phyloP scores from a whole-genome alignment of 257 asterid genomes.

The Solanum clarkiae region DNA sequence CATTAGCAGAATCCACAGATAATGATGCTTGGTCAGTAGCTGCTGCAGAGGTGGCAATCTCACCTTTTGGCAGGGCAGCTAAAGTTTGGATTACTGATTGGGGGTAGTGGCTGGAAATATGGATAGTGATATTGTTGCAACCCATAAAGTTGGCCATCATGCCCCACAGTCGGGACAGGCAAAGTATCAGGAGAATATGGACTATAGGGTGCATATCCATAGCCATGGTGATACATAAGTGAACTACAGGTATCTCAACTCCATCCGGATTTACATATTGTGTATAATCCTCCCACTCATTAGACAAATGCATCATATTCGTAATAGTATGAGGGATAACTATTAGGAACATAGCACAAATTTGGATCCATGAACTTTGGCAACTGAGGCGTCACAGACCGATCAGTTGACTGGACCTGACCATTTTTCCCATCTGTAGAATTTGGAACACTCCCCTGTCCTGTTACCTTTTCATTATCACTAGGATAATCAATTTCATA shows the following conservation, averaged over 20 bases:
- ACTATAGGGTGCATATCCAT: conserved; percentile 50
- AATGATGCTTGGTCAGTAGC: conserved; percentile 44
- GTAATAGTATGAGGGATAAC: conserved; percentile 37
- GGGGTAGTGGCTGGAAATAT: conserved; percentile 45
- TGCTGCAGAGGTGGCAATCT: conserved; percentile 26
- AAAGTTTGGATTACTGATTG: conserved; percentile 25
- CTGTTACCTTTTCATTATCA: too few species aligned
- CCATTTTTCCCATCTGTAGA: conserved; percentile 9
- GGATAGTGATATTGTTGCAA: conserved; percentile 73
- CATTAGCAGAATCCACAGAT: conserved; percentile 36
- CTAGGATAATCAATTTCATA: too few species aligned
- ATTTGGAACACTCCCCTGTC: too few species aligned
- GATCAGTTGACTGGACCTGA: conserved; percentile 26
- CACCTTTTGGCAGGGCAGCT: conserved; percentile 42
- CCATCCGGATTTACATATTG: conserved; percentile 39
- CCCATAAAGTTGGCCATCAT: conserved; percentile 65
- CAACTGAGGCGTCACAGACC: conserved; percentile 30
- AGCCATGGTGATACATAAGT: conserved; percentile 47
- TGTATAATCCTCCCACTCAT: conserved; percentile 41
- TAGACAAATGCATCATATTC: conserved; percentile 26
- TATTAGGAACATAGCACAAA: conserved; percentile 29
- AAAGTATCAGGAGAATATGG: conserved; percentile 62
- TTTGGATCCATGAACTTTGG: conserved; percentile 41
- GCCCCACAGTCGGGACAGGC: conserved; percentile 60
- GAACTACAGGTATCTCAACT: conserved; percentile 42